These are phyloP conservation scores for Hypoxylon sp. DNA, from an alignment of 2,329 filamentous ascomycete genomes.

Conservation along the genomic window DNA sequence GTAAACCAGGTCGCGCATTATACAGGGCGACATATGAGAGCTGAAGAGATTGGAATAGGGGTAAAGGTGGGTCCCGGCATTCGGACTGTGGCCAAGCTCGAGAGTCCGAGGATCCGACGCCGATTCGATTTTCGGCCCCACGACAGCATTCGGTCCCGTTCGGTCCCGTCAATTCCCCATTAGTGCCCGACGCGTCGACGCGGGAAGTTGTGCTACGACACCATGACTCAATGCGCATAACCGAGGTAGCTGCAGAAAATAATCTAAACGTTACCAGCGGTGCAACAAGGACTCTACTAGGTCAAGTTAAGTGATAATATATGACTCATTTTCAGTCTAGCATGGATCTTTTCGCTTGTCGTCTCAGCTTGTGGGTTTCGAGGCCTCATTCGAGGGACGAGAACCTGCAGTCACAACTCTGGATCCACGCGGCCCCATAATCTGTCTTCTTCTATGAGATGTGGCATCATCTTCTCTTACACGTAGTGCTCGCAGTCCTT, in stretches of 20 bases:
- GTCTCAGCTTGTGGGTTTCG: neutral
- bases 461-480: neutral
- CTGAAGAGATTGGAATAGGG: neutral
- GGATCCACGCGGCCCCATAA: neutral
- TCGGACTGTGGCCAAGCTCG: slow-evolving; percentile 2
- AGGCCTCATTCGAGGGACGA: neutral
- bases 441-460: neutral
- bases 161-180: neutral
- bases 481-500: neutral
- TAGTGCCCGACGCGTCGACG: neutral
- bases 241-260: too few species aligned
- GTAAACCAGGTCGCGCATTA: neutral
- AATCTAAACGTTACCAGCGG: too few species aligned
- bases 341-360: neutral
- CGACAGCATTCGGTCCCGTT: neutral
- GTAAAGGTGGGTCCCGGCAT: neutral
- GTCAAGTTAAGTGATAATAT: neutral
- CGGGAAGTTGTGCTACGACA: neutral
- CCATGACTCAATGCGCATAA: neutral
- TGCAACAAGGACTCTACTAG: neutral
- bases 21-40: neutral
- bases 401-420: neutral
- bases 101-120: slow-evolving; percentile 1
- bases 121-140: neutral
- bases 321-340: neutral